phyloP scores from a whole-genome alignment of 805 yeast species.

The Starmerella riodocensis region DNA sequence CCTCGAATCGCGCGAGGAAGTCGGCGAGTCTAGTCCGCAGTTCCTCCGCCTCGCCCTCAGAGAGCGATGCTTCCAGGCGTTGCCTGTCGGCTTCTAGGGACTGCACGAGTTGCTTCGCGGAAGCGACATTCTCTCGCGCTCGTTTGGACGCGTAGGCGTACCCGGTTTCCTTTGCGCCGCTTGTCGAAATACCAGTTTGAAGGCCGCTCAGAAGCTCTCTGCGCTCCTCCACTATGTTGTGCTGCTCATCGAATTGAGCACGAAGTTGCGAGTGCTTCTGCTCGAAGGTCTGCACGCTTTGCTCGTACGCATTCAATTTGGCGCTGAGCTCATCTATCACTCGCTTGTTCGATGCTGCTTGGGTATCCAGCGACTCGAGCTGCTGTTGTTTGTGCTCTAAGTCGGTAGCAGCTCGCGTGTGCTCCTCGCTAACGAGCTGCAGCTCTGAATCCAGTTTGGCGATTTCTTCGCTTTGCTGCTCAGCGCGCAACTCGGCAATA shows the following conservation, averaged over 20 bases:
- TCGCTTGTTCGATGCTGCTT: neutral
- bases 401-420: constrained; percentile 4
- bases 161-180: constrained; percentile 21
- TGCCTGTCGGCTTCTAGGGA: neutral
- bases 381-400: constrained; percentile 13
- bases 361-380: neutral
- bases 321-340: neutral
- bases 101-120: constrained; percentile 1
- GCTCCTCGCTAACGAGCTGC: constrained; percentile 8
- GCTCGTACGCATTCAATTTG: constrained; percentile 1
- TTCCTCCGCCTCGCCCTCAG: neutral
- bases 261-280: constrained; percentile 5
- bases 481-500: constrained; percentile 3
- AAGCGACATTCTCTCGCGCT: constrained; percentile 14
- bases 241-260: constrained; percentile 4
- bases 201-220: constrained; percentile 17
- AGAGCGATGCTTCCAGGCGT: neutral
- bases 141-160: constrained; percentile 17
- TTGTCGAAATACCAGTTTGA: constrained; percentile 20
- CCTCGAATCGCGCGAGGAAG: neutral
- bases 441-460: constrained; percentile 9
- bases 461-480: constrained; percentile 4
- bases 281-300: constrained; percentile 6
- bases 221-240: constrained; percentile 4
- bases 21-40: neutral